phyloP scores from a whole-genome alignment of 192 early-diverging fungal species.

The Dimargaris cristalligena region DNA sequence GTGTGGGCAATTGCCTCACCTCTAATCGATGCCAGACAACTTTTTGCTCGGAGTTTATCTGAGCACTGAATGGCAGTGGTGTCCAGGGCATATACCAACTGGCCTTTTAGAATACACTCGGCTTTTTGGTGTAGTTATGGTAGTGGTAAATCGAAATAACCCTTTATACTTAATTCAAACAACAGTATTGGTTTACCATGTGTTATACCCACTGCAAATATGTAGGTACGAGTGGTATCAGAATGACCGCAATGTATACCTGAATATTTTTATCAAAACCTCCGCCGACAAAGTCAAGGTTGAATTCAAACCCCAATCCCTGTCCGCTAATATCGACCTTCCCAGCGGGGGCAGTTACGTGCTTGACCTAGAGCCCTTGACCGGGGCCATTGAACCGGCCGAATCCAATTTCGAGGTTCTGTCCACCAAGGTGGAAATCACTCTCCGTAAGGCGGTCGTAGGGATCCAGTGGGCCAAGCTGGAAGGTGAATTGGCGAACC shows the following conservation, averaged over 20 bases:
- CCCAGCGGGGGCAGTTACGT: slow-evolving; percentile 71
- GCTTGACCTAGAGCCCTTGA: slow-evolving; percentile 82
- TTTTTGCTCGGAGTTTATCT: no score
- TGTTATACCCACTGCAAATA: no score
- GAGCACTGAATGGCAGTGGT: no score
- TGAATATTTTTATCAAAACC: slow-evolving; percentile 86
- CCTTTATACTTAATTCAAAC: no score
- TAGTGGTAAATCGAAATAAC: no score
- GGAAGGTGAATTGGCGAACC: slow-evolving; percentile 44
- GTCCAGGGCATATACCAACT: no score
- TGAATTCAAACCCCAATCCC: slow-evolving; percentile 38
- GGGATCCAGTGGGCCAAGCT: slow-evolving; percentile 78
- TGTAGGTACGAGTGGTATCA: slow-evolving; percentile 99
- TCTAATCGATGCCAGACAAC: no score
- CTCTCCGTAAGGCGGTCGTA: slow-evolving; percentile 53
- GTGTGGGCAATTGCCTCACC: no score
- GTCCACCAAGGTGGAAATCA: slow-evolving; percentile 90
- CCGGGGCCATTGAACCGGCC: slow-evolving; percentile 53
- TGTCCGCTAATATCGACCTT: slow-evolving; percentile 69
- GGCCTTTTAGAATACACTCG: no score
- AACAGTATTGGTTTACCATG: no score
- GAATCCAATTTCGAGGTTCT: slow-evolving; percentile 59
- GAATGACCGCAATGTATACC: slow-evolving; percentile 71
- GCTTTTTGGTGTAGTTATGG: no score
- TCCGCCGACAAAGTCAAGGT: slow-evolving; percentile 52